A percentile compares a stretch with the other conserved stretches of the same genome.
Conservation (phyloP, 1,284 basidiomycete species). For the Moesziomyces parantarcticus region DNA sequence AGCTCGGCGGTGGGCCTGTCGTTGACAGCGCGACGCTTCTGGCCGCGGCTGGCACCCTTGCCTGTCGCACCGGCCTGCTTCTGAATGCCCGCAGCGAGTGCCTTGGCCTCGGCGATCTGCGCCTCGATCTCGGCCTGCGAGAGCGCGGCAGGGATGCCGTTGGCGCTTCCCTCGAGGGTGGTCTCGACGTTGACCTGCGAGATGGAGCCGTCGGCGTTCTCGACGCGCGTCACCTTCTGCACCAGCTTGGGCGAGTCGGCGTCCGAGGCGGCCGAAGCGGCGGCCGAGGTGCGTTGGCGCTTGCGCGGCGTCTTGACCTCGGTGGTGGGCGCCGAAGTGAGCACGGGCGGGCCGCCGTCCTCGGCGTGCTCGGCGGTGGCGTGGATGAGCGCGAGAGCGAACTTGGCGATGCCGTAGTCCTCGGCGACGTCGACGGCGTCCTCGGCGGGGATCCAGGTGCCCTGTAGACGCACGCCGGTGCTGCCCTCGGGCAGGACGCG, state of each 20-base stretch:
- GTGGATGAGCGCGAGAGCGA: slow-evolving; percentile 77
- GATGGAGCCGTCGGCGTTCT: slow-evolving; percentile 37
- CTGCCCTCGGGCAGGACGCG: slow-evolving; percentile 57
- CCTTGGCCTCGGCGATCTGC: slow-evolving; percentile 60
- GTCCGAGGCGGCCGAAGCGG: slow-evolving; percentile 29
- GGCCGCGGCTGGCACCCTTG: slow-evolving; percentile 23
- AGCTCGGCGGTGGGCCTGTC: slow-evolving; percentile 49
- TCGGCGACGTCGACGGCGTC: slow-evolving; percentile 78
- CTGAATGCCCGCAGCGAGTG: slow-evolving; percentile 58
- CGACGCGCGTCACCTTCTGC: slow-evolving; percentile 35
- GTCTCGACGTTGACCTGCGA: slow-evolving; percentile 46
- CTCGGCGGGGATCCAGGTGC: slow-evolving; percentile 83
- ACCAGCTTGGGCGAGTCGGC: slow-evolving; percentile 44
- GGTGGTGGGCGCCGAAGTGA: slow-evolving; percentile 39
- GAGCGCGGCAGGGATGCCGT: slow-evolving; percentile 37
- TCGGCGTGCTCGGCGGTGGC: slow-evolving; percentile 79
- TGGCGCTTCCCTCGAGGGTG: slow-evolving; percentile 30
- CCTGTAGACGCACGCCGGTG: slow-evolving; percentile 76
- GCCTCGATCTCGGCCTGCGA: slow-evolving; percentile 60
- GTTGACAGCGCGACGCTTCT: slow-evolving; percentile 60
- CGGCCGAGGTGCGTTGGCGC: slow-evolving; percentile 36
- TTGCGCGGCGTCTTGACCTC: slow-evolving; percentile 47
- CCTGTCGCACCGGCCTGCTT: slow-evolving; percentile 21
- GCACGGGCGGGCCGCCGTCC: slow-evolving; percentile 51
- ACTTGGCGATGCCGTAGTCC: slow-evolving; percentile 74